Evolutionary conservation across 2,329 filamentous ascomycete genomes (phyloP).

Genomic region (Colletotrichum falcatum): DNA sequence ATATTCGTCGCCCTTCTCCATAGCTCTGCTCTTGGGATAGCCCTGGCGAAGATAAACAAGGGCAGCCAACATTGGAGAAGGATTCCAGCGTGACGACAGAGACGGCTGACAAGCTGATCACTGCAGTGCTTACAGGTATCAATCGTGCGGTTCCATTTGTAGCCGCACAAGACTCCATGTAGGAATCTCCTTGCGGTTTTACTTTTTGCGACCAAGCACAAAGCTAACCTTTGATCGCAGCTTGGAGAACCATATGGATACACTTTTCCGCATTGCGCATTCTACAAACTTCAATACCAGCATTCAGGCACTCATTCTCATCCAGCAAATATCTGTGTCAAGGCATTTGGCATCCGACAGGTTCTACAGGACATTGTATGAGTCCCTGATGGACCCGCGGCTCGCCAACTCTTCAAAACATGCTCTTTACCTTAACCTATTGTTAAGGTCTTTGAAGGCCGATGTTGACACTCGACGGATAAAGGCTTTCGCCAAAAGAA

Average conservation of each 20-base stretch:
- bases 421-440: constrained; percentile 90
- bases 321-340: constrained; percentile 88
- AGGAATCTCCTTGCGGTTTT: constrained; percentile 53
- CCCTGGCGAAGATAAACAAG: constrained; percentile 13
- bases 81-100: constrained; percentile 62
- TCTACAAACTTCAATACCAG: constrained; percentile 99
- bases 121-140: constrained; percentile 90
- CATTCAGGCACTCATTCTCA: constrained; percentile 93
- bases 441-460: constrained; percentile 88
- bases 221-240: constrained; percentile 52
- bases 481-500: constrained; percentile 94
- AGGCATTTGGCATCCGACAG: constrained; percentile 87
- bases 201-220: not conserved
- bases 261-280: constrained; percentile 94
- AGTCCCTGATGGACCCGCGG: constrained; percentile 91
- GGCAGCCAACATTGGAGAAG: constrained; percentile 33
- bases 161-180: constrained; percentile 81
- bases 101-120: constrained; percentile 89
- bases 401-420: constrained; percentile 94
- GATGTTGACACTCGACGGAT: constrained; percentile 92
- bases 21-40: constrained; percentile 33
- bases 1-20: constrained; percentile 88
- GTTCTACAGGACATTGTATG: constrained; percentile 95
- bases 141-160: constrained; percentile 97
- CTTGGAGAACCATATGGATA: constrained; percentile 90